Conservation (phyloP, 257 asterid species). For the Rehmannia glutinosa region DNA sequence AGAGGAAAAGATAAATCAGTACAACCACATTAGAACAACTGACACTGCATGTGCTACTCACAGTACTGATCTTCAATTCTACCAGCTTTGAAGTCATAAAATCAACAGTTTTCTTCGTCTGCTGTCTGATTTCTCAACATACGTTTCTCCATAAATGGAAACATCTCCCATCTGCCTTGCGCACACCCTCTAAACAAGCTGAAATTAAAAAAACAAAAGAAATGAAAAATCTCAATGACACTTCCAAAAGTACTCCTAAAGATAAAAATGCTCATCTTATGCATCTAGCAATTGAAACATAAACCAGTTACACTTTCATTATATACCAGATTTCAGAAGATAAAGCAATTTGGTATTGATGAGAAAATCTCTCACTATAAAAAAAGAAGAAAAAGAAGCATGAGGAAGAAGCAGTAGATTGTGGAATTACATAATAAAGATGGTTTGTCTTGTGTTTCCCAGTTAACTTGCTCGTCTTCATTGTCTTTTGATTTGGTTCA, state of each 20-base stretch:
- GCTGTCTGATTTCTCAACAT: conserved; percentile 50
- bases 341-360: no score
- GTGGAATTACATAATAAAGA: no score
- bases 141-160: conserved; percentile 62
- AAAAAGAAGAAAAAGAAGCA: no score
- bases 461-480: no score
- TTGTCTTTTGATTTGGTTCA: no score
- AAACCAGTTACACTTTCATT: not conserved
- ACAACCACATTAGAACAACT: conserved; percentile 3
- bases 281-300: not conserved
- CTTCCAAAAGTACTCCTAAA: not conserved
- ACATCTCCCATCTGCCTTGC: conserved; percentile 64
- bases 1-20: conserved; percentile 32
- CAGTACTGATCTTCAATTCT: conserved; percentile 87
- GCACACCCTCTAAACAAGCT: conserved; percentile 84
- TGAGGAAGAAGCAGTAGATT: no score
- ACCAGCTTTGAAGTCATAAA: conserved; percentile 54
- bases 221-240: conserved; percentile 14
- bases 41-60: not conserved
- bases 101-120: conserved; percentile 54
- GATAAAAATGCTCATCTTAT: not conserved
- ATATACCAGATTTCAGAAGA: no score
- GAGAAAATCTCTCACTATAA: no score
- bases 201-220: no score
- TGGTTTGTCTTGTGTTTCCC: no score